phyloP scores from a whole-genome alignment of 345 rosid species.

The Psidium guajava region DNA sequence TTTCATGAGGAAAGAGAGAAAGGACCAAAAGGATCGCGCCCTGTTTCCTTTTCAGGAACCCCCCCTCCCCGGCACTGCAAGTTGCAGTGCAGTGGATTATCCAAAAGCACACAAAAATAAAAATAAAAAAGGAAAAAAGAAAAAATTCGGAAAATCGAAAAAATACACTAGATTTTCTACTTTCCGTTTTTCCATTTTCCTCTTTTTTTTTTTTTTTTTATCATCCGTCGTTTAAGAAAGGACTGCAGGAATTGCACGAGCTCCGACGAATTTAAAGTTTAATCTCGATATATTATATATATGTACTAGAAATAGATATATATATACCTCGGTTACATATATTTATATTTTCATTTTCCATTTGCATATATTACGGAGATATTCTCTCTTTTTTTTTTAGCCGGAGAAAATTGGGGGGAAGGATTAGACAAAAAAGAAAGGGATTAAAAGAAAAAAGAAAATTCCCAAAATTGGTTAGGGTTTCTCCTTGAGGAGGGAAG shows the following conservation, averaged over 20 bases:
- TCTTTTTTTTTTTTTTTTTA: neutral
- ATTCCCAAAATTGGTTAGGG: conserved; percentile 42
- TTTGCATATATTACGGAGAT: neutral
- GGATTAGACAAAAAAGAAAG: neutral
- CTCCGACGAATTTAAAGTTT: neutral
- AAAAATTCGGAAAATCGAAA: no score
- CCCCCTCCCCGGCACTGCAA: neutral
- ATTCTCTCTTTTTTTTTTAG: conserved; percentile 3
- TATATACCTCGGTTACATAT: neutral
- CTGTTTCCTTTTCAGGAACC: conserved; percentile 2
- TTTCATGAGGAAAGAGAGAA: neutral
- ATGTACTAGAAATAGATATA: no score
- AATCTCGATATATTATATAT: neutral
- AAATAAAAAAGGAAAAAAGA: no score
- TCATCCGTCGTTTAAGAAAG: neutral
- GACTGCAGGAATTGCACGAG: neutral
- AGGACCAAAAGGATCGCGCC: neutral
- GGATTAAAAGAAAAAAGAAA: neutral
- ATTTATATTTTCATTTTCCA: conserved; percentile 3
- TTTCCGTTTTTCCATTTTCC: neutral
- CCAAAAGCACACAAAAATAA: neutral
- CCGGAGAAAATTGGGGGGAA: conserved; percentile 5
- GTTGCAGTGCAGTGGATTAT: neutral
- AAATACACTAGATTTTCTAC: neutral
- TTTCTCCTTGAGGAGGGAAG: conserved; percentile 66